Percentiles rank a stretch among this genome's conserved stretches.
Evolutionary conservation across 352 stramenopile species (phyloP).

Genomic region (Aphanomyces euteiches): DNA sequence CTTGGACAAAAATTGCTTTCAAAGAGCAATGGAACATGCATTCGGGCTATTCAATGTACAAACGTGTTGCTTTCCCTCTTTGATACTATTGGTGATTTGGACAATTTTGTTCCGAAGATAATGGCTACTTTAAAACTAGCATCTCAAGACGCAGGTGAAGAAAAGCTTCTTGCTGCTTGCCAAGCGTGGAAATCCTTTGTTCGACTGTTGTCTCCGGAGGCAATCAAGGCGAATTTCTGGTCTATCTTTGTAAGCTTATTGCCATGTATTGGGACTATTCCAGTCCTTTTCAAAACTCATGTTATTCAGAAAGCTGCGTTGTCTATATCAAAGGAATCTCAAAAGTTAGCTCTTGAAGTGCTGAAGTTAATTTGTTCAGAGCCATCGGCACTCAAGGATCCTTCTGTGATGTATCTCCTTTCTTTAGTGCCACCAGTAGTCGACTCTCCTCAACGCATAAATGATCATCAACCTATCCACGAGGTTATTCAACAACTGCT

Average conservation of each 20-base stretch:
- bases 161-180: slow-evolving; percentile 38
- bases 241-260: slow-evolving; percentile 86
- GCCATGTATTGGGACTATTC: slow-evolving; percentile 51
- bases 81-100: slow-evolving; percentile 51
- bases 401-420: slow-evolving; percentile 5
- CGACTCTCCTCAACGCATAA: not conserved
- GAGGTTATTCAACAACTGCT: slow-evolving; percentile 53
- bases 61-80: slow-evolving; percentile 65
- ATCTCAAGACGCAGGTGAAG: slow-evolving; percentile 41
- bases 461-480: slow-evolving; percentile 13
- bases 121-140: slow-evolving; percentile 86
- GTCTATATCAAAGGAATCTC: not conserved
- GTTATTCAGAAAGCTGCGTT: not conserved
- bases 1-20: slow-evolving; percentile 59
- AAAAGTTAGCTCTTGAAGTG: slow-evolving; percentile 44
- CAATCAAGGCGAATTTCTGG: slow-evolving; percentile 75
- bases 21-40: slow-evolving; percentile 43
- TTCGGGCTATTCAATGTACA: slow-evolving; percentile 71
- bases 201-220: slow-evolving; percentile 71
- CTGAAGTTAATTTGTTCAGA: slow-evolving; percentile 37
- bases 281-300: slow-evolving; percentile 10
- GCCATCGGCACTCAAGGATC: not conserved
- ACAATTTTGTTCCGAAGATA: slow-evolving; percentile 84
- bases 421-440: slow-evolving; percentile 5
- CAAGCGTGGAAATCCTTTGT: slow-evolving; percentile 75